Evolutionary conservation across 371 early-diverging fungal species (phyloP), one percentile per base, ranked within the genome.

Genomic region (Smittium culicis): DNA sequence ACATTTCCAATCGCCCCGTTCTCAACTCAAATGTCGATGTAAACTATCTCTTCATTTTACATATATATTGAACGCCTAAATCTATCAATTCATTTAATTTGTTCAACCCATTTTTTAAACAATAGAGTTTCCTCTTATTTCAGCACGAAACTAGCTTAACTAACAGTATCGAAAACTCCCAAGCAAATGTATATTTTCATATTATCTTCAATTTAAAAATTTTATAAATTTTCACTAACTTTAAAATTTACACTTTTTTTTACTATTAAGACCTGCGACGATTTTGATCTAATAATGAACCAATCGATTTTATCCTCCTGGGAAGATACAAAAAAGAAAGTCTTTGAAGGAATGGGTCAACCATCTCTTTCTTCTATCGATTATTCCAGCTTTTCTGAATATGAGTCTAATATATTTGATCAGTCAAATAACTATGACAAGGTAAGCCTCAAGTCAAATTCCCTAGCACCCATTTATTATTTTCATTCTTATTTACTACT

Each of bases 21-120:
- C 74, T 78, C 54, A 88, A 87, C 59, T 86, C 87, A n/a, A 89
- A 93, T 71, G 83, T 91, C n/a, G 89, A 87, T 8, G 57, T 57
- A 57, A 57, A 14, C 45, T 14, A 57, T n/a, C 14, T 25, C 25
- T 11, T n/a, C 27, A 57, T n/a, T 25, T 14, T 88, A n/a, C n/a
- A n/a, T n/a, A n/a, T n/a, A n/a, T n/a, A n/a, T n/a, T n/a, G n/a
- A n/a, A n/a, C n/a, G n/a, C n/a, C n/a, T n/a, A n/a, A n/a, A n/a
- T n/a, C n/a, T n/a, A n/a, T n/a, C n/a, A n/a, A n/a, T n/a, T n/a
- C n/a, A n/a, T n/a, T n/a, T n/a, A n/a, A n/a, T n/a, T n/a, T n/a
- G n/a, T n/a, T n/a, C n/a, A n/a, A n/a, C n/a, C n/a, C n/a, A 45
- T 20, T 45, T 45, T 45, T 45, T 45, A 45, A 45, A 45, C 5